Evolutionary conservation across 805 yeast species (phyloP).

Genomic region (Metahyphopichia silvanorum): DNA sequence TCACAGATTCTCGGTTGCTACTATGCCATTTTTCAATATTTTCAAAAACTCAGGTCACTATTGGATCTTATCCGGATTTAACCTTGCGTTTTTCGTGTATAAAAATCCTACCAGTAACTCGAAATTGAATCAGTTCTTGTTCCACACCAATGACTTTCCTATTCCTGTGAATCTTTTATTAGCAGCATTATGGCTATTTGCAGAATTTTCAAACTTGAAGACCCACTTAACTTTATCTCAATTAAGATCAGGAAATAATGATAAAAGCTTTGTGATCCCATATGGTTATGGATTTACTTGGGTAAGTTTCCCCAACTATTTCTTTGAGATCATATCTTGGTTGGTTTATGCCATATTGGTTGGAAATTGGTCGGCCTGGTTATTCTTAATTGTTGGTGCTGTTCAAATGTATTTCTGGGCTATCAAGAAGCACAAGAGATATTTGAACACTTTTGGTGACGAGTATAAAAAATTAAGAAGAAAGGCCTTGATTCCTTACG

Average conservation of each 20-base stretch:
- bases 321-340: slow-evolving; percentile 84
- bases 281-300: slow-evolving; percentile 77
- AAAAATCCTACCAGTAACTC: slow-evolving; percentile 9
- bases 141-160: slow-evolving; percentile 45
- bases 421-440: slow-evolving; percentile 71
- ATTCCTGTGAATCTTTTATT: slow-evolving; percentile 24
- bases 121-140: slow-evolving; percentile 26
- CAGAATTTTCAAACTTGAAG: slow-evolving; percentile 69
- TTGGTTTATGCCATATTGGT: slow-evolving; percentile 62
- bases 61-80: slow-evolving; percentile 83
- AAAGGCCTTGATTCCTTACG: slow-evolving; percentile 67
- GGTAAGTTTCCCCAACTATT: slow-evolving; percentile 92
- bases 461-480: slow-evolving; percentile 78
- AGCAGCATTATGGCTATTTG: slow-evolving; percentile 48
- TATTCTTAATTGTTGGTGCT: slow-evolving; percentile 69
- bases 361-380: slow-evolving; percentile 72
- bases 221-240: slow-evolving; percentile 66
- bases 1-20: slow-evolving; percentile 80
- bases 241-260: slow-evolving; percentile 51
- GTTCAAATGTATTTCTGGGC: slow-evolving; percentile 94
- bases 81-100: slow-evolving; percentile 49
- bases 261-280: slow-evolving; percentile 63
- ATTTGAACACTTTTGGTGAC: slow-evolving; percentile 66
- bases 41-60: slow-evolving; percentile 90
- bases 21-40: slow-evolving; percentile 88